phyloP scores from a whole-genome alignment of 768 basidiomycete genomes.

The Hebeloma cylindrosporum region DNA sequence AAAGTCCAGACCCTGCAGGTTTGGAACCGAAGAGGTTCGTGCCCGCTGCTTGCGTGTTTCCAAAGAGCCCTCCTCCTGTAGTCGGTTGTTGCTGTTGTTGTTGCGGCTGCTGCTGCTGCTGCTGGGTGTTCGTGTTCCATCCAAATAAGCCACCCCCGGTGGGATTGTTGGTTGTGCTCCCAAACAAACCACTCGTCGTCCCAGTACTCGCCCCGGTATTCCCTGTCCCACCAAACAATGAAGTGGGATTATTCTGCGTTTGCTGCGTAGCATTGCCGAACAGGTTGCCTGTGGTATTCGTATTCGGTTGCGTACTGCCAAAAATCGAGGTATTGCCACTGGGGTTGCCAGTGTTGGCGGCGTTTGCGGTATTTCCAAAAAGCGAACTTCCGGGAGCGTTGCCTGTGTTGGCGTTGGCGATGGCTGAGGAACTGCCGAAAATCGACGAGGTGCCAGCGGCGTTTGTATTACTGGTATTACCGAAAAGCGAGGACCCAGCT shows the following conservation, averaged over 20 bases:
- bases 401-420: conserved; percentile 6
- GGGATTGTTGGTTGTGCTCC: conserved; percentile 15
- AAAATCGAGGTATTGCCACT: background rate
- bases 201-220: conserved; percentile 13
- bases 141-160: conserved; percentile 17
- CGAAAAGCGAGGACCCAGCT: conserved; percentile 15
- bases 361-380: conserved; percentile 13
- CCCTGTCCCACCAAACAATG: conserved; percentile 19
- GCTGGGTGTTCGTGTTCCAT: conserved; percentile 11
- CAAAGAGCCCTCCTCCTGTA: conserved; percentile 28
- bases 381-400: conserved; percentile 3
- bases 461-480: conserved; percentile 13
- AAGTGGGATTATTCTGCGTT: background rate
- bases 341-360: background rate
- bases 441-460: conserved; percentile 14
- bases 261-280: conserved; percentile 5
- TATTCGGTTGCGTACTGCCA: conserved; percentile 1
- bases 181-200: conserved; percentile 20
- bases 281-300: background rate
- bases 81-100: conserved; percentile 9
- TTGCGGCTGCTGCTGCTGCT: conserved; percentile 15
- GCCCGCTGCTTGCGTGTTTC: conserved; percentile 16
- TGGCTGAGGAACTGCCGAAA: conserved; percentile 13
- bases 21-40: conserved; percentile 21
- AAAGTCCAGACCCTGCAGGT: conserved; percentile 22